Conservation (phyloP, 176 grass and related monocot genomes). For the Lolium multiflorum region DNA sequence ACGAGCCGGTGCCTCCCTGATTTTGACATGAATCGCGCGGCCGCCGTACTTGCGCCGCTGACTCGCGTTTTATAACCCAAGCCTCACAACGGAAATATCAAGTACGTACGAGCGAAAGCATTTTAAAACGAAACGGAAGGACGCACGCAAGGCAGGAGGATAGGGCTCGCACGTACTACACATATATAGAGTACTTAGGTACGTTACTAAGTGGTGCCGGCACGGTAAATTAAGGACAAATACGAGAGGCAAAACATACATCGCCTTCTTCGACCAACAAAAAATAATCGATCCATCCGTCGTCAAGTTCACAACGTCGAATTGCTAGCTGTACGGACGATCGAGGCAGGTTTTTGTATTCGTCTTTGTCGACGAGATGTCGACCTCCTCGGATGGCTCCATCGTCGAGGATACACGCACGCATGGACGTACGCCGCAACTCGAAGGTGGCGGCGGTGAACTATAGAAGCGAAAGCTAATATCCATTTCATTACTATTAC, state of each 20-base stretch:
- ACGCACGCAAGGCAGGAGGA: neutral
- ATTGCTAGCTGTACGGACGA: neutral
- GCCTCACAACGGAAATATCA: too few species aligned
- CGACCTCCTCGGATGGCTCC: conserved; percentile 3
- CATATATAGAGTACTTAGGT: neutral
- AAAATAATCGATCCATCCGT: conserved; percentile 4
- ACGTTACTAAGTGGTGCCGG: neutral
- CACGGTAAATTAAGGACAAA: neutral
- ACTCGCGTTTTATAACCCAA: too few species aligned
- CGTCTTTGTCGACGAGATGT: conserved; percentile 15
- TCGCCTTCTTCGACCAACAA: neutral
- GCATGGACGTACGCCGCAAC: conserved; percentile 32
- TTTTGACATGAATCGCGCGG: too few species aligned
- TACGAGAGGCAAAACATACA: neutral
- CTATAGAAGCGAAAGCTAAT: conserved; percentile 36
- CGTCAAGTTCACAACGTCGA: neutral
- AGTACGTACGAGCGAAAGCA: neutral
- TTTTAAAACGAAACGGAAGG: neutral
- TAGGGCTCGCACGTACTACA: neutral
- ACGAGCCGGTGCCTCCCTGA: too few species aligned
- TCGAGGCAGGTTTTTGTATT: neutral
- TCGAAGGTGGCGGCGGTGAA: conserved; percentile 8
- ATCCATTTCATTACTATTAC: neutral
- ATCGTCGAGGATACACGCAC: conserved; percentile 31
- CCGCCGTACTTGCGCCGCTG: too few species aligned